These are phyloP conservation scores for Pisolithus microcarpus DNA, from an alignment of 768 basidiomycete species.

Conservation along the genomic window DNA sequence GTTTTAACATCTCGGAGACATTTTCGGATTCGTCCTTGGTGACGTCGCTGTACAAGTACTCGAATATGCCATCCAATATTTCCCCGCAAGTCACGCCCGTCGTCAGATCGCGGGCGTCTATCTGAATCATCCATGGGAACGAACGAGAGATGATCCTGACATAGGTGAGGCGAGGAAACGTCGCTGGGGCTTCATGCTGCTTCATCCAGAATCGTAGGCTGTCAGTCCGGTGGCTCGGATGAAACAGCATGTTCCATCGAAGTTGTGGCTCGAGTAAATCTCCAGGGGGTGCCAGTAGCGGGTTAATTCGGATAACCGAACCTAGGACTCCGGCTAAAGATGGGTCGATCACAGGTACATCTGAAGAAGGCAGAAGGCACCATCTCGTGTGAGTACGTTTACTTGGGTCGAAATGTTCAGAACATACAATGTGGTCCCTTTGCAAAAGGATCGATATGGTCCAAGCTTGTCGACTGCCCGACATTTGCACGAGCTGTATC, in stretches of 20 bases:
- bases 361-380: slow-evolving; percentile 25
- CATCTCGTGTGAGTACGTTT: slow-evolving; percentile 6
- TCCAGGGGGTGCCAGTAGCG: slow-evolving; percentile 48
- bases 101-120: slow-evolving; percentile 36
- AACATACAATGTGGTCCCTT: slow-evolving; percentile 39
- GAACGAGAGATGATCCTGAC: slow-evolving; percentile 46
- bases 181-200: slow-evolving; percentile 59
- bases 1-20: slow-evolving; percentile 30
- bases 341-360: slow-evolving; percentile 66
- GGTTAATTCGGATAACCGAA: slow-evolving; percentile 48
- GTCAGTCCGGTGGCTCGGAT: slow-evolving; percentile 55
- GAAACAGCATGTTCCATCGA: slow-evolving; percentile 69
- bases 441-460: slow-evolving; percentile 30
- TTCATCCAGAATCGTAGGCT: slow-evolving; percentile 55
- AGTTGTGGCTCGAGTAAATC: slow-evolving; percentile 42
- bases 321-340: slow-evolving; percentile 39
- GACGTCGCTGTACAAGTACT: slow-evolving; percentile 44
- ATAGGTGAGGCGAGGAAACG: slow-evolving; percentile 49
- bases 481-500: slow-evolving; percentile 20
- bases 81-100: slow-evolving; percentile 66
- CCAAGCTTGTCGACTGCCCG: slow-evolving; percentile 25
- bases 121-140: slow-evolving; percentile 50
- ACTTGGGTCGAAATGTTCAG: neutral
- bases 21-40: slow-evolving; percentile 46
- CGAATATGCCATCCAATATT: slow-evolving; percentile 48